Base-by-base conservation (phyloP, 208 protist species). In the Trypanosoma boissoni region DNA sequence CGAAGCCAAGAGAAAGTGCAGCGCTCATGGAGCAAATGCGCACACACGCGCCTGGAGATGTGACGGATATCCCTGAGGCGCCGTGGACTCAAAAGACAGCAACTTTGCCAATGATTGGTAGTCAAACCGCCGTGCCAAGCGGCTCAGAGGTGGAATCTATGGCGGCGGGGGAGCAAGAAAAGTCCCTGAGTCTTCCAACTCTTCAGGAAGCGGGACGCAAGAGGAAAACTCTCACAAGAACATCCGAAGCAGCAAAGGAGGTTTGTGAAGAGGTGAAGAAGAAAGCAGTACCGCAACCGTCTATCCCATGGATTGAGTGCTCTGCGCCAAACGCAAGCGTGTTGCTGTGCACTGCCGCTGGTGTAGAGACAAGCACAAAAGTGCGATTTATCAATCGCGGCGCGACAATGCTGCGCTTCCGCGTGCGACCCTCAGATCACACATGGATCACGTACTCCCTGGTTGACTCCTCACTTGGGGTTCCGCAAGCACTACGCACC, bases 341-440 rank as follows among this genome's bases (percentile, higher is more conserved):
- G 16, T 28, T 21, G 9, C 64, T 94, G 8, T 61, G 56, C 29
- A 75, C 75, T 16, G 80, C 36, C 39, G 56, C 64, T 1, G 74
- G 73, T 9, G 20, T 67, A 20, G 61, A 74, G 29, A 53, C 49
- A 27, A 58, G 50, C 26, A 58, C 61, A 27, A 64, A 55, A 10
- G 50, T 92, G 18, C 78, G 85, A 36, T 95, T 95, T 64, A 80
- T 79, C 20, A 95, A 91, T 58, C 72, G 76, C 21, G 77, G 79
- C 8, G 49, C 76, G 21, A 70, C 78, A 37, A 68, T 69, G 9
- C 78, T 80, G 27, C 73, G 77, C 0, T 36, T 95, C 49, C 79
- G 82, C 16, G 46, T 95, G 60, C 72, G 72, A 49, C 66, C 78
- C 12, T 66, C 86, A 1, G 73, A 69, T 23, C 82, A 95, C 64